Evolutionary conservation across 768 basidiomycete genomes (phyloP).

Genomic region (Suillus subaureus): DNA sequence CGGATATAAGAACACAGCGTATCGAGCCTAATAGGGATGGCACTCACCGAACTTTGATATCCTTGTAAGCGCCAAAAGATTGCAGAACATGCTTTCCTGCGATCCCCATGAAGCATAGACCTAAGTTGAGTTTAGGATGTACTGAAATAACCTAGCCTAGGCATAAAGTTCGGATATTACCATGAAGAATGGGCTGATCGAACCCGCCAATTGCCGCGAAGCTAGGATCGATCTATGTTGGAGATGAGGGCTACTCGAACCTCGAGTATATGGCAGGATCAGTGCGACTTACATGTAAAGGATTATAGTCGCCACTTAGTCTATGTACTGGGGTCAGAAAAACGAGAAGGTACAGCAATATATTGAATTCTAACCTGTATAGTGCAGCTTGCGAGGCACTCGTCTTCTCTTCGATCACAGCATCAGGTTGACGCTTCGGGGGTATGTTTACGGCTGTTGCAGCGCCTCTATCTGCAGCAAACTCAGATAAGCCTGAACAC

Average conservation of each 20-base stretch:
- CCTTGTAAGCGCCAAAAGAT: constrained; percentile 80
- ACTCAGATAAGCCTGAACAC: not conserved
- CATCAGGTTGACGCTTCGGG: constrained; percentile 85
- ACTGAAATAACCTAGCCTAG: constrained; percentile 5
- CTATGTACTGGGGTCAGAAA: constrained; percentile 37
- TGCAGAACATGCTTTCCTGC: constrained; percentile 92
- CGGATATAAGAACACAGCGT: not conserved
- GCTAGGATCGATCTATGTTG: constrained; percentile 77
- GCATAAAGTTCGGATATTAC: constrained; percentile 23
- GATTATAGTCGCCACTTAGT: constrained; percentile 90
- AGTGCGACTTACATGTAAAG: constrained; percentile 68
- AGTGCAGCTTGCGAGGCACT: constrained; percentile 80
- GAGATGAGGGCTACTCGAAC: not conserved
- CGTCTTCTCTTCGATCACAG: constrained; percentile 88
- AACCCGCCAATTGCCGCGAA: constrained; percentile 97
- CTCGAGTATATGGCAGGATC: not conserved
- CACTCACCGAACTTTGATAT: constrained; percentile 91
- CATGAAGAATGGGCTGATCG: constrained; percentile 85
- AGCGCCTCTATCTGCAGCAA: constrained; percentile 75
- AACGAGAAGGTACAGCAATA: constrained; percentile 6
- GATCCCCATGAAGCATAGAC: constrained; percentile 91
- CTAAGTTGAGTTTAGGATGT: constrained; percentile 27
- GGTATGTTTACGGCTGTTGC: constrained; percentile 81
- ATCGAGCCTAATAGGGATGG: not conserved
- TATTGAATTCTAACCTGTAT: constrained; percentile 64